Percentiles rank a stretch among this genome's conserved stretches.
These are phyloP conservation scores for Cymbopogon citratus DNA, from an alignment of 176 grass and related monocot species.

Conservation along the genomic window DNA sequence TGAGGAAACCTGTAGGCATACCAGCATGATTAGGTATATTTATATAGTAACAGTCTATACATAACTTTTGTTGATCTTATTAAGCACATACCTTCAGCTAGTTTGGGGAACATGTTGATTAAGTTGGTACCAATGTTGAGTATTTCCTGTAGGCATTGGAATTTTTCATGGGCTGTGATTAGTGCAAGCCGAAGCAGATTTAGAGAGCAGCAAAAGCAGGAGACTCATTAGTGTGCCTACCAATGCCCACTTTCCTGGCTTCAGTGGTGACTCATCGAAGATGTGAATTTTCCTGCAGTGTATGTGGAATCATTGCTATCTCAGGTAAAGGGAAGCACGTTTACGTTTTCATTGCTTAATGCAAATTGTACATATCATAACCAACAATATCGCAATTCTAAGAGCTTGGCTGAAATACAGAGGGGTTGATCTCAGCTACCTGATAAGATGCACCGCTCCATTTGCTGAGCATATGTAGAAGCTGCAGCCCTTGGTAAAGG, in stretches of 20 bases:
- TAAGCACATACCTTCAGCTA: slow-evolving; percentile 44
- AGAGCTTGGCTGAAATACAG: not conserved
- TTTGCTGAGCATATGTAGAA: slow-evolving; percentile 59
- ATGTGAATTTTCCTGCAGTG: slow-evolving; percentile 56
- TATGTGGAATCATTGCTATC: slow-evolving; percentile 3
- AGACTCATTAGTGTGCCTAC: slow-evolving; percentile 32
- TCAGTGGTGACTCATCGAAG: slow-evolving; percentile 65
- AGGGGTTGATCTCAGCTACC: slow-evolving; percentile 38
- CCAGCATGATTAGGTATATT: slow-evolving; percentile 17
- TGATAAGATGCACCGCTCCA: slow-evolving; percentile 45
- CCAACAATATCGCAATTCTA: not conserved
- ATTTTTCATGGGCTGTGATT: slow-evolving; percentile 22
- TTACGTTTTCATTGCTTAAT: not conserved
- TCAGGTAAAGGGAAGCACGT: not conserved
- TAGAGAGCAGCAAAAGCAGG: slow-evolving; percentile 3
- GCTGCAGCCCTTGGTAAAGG: slow-evolving; percentile 72
- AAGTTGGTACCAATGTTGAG: slow-evolving; percentile 42
- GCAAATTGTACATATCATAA: not conserved
- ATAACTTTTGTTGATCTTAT: slow-evolving; percentile 6
- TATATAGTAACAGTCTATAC: slow-evolving; percentile 10
- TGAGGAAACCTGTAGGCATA: slow-evolving; percentile 60
- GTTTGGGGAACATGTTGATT: slow-evolving; percentile 58
- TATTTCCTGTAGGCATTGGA: slow-evolving; percentile 58
- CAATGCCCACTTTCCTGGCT: slow-evolving; percentile 50
- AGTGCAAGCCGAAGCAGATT: slow-evolving; percentile 21